Evolutionary conservation across 148 eudicot genomes (phyloP), one percentile per base, ranked within the genome.

Genomic region (Arctostaphylos glauca): DNA sequence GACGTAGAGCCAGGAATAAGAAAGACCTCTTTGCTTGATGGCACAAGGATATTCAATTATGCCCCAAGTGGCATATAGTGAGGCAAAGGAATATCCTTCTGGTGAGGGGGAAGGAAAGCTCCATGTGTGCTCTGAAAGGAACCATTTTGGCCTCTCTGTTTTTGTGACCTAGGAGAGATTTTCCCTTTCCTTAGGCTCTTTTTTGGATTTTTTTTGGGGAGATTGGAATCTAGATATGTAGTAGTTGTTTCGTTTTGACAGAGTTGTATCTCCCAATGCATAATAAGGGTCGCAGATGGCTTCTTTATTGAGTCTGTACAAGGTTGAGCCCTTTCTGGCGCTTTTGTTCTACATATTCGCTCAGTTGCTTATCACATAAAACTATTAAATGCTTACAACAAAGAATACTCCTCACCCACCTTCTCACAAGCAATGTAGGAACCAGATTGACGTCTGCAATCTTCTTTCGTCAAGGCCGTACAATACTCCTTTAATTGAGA

Each of bases 401-500:
- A 43, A 18, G 21, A 38, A 53, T 25, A 71, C 67, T 31, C 79
- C 66, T 79, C 12, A 82, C 84, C 31, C 12, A 92, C 98, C 98
- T 96, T 96, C 62, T 90, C 93, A 87, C 99, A 96, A 49, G 99
- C 98, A 62, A 93, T 83, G 84, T 76, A 96, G 68, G 97, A 93
- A 59, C 92, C 92, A 86, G 95, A 54, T 82, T 93, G 96, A 41
- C 89, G 95, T 55, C 97, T 86, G 84, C 99, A 94, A 82, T 96
- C 99, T 90, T 96, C 98, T 91, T 96, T 96, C 12, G 99, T 96
- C 87, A 96, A 90, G 62, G 95, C 91, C 62, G 94, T 83, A 83
- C 99, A 96, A 71, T 96, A 96, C 86, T 96, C 98, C 83, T 96
- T 93, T 46, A 96, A 87, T 85, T 93, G 98, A 67, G 99, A 90